Evolutionary conservation across 2,329 filamentous ascomycete genomes (phyloP), one percentile per base, ranked within the genome.

Genomic region (Cladosporium sp.): DNA sequence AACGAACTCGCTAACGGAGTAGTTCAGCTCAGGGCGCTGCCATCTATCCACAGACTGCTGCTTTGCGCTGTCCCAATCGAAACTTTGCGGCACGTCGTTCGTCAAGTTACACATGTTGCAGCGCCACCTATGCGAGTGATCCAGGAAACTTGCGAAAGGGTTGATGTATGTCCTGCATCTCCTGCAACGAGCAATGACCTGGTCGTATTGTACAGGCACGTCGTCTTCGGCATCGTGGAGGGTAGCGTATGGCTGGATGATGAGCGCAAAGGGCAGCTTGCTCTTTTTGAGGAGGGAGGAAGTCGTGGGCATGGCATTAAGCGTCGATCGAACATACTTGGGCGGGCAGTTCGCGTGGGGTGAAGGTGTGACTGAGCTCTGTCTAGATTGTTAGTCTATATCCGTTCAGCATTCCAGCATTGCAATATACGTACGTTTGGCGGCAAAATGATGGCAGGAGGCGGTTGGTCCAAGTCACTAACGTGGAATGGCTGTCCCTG

Each of bases 51-150:
- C 87, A 53, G 86, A 89, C 78, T 96, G 92, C 75, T 97, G 93
- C 56, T 91, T 82, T 44, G 90, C 88, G 34, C 91, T 87, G 75
- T 99, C 94, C 94, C 94, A 99, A 73, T 99, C 94, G 65, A 99
- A 99, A 36, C 92, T 92, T 75, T 99, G 94, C n/a, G 94, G 94
- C 37, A 97, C 93, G 67, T 99, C 94, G 72, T 99, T 99, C 66
- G 92, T 97, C 63, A 99, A 80, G 74, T 96, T 97, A 75, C 94
- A 99, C 92, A 99, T 97, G 77, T 99, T 99, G 79, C 94, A 99
- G 70, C 93, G 88, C 94, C 94, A 99, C 70, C 94, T 85, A 76
- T 99, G 94, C 47, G 94, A 94, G 70, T 97, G 91, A 68, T 99
- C 94, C 60, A 99, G 79, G 77, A 99, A 99, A 47, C 90, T 91